phyloP scores from a whole-genome alignment of 1,284 basidiomycete genomes.

The Ganoderma sp. region DNA sequence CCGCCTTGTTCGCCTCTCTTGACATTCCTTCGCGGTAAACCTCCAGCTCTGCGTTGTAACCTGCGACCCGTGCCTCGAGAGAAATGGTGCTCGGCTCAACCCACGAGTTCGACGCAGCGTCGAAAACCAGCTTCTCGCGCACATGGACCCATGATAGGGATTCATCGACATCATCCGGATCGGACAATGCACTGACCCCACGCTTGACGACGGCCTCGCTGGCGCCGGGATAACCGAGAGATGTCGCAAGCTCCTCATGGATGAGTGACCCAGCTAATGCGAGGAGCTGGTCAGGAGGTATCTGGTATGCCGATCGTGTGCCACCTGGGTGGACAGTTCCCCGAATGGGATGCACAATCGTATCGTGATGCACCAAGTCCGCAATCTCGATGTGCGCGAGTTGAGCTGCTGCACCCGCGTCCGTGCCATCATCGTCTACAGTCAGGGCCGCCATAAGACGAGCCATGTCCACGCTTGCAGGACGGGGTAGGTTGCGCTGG shows the following conservation, averaged over 20 bases:
- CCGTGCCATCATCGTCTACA: conserved; percentile 52
- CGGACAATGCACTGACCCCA: conserved; percentile 67
- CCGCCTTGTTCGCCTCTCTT: conserved; percentile 80
- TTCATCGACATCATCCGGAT: conserved; percentile 64
- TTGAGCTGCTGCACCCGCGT: conserved; percentile 57
- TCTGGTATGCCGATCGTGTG: conserved; percentile 73
- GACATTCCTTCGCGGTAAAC: conserved; percentile 77
- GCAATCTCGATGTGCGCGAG: conserved; percentile 85
- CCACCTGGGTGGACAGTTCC: conserved; percentile 86
- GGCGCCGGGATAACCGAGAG: conserved; percentile 87
- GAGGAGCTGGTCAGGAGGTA: conserved; percentile 82
- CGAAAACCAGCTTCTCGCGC: conserved; percentile 67
- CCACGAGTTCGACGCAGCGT: conserved; percentile 65
- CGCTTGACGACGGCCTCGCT: conserved; percentile 79
- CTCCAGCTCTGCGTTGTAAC: conserved; percentile 68
- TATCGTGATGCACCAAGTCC: conserved; percentile 85
- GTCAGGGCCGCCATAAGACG: conserved; percentile 65
- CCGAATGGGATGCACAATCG: conserved; percentile 86
- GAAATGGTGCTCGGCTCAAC: conserved; percentile 68
- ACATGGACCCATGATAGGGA: conserved; percentile 71
- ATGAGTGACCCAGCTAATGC: conserved; percentile 75
- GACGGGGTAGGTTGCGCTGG: conserved; percentile 86
- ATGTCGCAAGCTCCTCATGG: conserved; percentile 79
- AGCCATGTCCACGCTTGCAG: conserved; percentile 80
- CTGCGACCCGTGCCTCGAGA: conserved; percentile 64